Conservation (phyloP, 1,139 yeast species). For the Debaryomyces sp. region DNA sequence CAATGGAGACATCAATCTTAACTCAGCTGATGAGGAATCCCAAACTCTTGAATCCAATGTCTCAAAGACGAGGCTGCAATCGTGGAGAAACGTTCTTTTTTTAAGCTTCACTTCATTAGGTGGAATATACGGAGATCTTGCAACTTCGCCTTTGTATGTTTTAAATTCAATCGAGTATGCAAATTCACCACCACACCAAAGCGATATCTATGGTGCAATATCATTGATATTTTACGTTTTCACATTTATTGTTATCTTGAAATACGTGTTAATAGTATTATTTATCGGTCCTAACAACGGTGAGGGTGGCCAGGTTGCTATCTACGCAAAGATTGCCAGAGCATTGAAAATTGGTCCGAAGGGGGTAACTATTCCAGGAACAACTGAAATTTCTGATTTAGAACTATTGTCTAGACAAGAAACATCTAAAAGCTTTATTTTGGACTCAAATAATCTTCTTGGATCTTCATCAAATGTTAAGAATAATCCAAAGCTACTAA, state of each 20-base stretch:
- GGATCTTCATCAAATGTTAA: slow-evolving; percentile 19
- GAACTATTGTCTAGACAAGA: slow-evolving; percentile 45
- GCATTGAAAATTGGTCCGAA: slow-evolving; percentile 49
- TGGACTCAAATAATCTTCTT: slow-evolving; percentile 7
- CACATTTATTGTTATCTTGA: slow-evolving; percentile 53
- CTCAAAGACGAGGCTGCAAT: slow-evolving; percentile 15
- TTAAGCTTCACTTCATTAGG: slow-evolving; percentile 49
- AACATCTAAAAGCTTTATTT: slow-evolving; percentile 26
- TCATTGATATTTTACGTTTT: slow-evolving; percentile 59
- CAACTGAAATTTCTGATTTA: slow-evolving; percentile 34
- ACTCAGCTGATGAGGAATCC: slow-evolving; percentile 9
- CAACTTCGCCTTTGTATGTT: slow-evolving; percentile 61
- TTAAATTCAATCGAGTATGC: slow-evolving; percentile 46
- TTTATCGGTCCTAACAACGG: slow-evolving; percentile 56
- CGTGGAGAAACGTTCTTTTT: slow-evolving; percentile 26
- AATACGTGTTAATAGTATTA: slow-evolving; percentile 53
- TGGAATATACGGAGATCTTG: slow-evolving; percentile 63
- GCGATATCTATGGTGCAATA: slow-evolving; percentile 52
- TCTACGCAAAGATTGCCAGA: slow-evolving; percentile 58
- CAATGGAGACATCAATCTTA: neutral
- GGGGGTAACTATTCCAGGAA: slow-evolving; percentile 47
- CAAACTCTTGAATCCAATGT: neutral
- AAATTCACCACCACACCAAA: slow-evolving; percentile 29
- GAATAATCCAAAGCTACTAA: slow-evolving; percentile 26
- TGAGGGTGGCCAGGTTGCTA: slow-evolving; percentile 66